Conservation (phyloP, 345 rosid genomes). For the Acer campestre region DNA sequence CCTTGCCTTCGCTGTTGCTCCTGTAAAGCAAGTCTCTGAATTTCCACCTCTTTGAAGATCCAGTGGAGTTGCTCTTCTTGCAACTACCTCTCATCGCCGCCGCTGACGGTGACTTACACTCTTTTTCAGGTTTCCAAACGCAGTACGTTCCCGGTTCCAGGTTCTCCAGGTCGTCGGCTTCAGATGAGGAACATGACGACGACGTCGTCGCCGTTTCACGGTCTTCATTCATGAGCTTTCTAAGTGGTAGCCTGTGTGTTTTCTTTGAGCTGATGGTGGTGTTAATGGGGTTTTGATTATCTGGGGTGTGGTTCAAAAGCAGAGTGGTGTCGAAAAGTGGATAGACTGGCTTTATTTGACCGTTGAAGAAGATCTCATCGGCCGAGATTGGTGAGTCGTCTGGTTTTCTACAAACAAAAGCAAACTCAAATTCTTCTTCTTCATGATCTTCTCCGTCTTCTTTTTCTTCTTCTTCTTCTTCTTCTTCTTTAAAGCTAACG, state of each 20-base stretch:
- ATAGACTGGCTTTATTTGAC: constrained; percentile 61
- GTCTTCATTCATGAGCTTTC: constrained; percentile 59
- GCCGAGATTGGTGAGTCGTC: constrained; percentile 43
- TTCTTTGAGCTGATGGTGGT: constrained; percentile 5
- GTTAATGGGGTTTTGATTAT: neutral
- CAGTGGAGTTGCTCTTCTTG: constrained; percentile 62
- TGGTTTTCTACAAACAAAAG: constrained; percentile 36
- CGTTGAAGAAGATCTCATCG: constrained; percentile 66
- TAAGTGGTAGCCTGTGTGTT: constrained; percentile 41
- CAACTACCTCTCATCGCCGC: constrained; percentile 13
- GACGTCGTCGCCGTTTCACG: constrained; percentile 41
- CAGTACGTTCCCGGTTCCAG: constrained; percentile 61
- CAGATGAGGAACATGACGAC: constrained; percentile 51
- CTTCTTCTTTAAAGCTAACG: too few species aligned
- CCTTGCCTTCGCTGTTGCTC: constrained; percentile 58
- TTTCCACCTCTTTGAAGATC: constrained; percentile 75
- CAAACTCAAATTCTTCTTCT: constrained; percentile 49
- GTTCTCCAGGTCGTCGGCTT: constrained; percentile 57
- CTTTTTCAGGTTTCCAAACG: constrained; percentile 61
- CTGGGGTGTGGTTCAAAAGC: neutral
- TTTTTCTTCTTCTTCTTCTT: neutral
- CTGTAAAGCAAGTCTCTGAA: constrained; percentile 52
- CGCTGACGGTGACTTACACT: constrained; percentile 17
- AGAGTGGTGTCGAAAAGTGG: constrained; percentile 38
- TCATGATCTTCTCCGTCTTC: neutral